Percentiles rank a stretch among this genome's conserved stretches.
These are phyloP conservation scores for Elongisporangium undulatum DNA, from an alignment of 352 stramenopile genomes.

Conservation along the genomic window DNA sequence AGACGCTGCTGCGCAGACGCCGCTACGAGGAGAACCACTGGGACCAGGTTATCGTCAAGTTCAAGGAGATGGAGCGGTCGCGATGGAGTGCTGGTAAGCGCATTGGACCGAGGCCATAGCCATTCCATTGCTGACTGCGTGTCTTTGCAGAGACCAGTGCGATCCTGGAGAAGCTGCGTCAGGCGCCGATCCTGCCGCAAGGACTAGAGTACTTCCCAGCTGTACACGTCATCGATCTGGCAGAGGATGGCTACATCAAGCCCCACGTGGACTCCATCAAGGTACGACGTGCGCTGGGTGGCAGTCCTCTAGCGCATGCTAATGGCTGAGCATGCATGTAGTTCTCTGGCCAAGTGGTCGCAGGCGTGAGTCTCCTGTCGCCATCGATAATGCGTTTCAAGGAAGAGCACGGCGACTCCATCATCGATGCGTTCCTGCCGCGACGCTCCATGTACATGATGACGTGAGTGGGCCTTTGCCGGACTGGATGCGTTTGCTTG, in stretches of 20 bases:
- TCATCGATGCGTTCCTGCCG: constrained; percentile 61
- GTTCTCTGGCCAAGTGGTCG: constrained; percentile 79
- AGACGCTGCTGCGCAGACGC: constrained; percentile 52
- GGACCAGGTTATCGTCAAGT: constrained; percentile 86
- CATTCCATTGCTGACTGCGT: neutral
- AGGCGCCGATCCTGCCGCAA: constrained; percentile 48
- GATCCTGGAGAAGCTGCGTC: constrained; percentile 67
- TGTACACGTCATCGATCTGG: constrained; percentile 81
- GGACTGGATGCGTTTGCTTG: neutral
- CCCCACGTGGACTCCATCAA: constrained; percentile 86
- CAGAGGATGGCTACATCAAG: constrained; percentile 79
- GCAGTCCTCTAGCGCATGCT: neutral
- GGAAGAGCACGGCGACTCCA: constrained; percentile 66
- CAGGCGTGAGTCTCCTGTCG: constrained; percentile 70
- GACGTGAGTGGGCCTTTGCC: constrained; percentile 37
- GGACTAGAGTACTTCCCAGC: constrained; percentile 65
- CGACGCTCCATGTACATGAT: constrained; percentile 87
- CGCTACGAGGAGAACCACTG: constrained; percentile 80
- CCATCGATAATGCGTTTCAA: constrained; percentile 84
- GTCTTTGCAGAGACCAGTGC: constrained; percentile 36
- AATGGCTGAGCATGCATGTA: constrained; percentile 6
- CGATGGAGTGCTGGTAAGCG: constrained; percentile 56
- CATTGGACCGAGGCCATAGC: neutral
- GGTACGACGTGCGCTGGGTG: constrained; percentile 10
- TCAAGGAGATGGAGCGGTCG: constrained; percentile 86